Percentiles rank a stretch among this genome's conserved stretches.
Conservation (phyloP, 2,329 filamentous ascomycete species). For the Drechslerella stenobrocha region DNA sequence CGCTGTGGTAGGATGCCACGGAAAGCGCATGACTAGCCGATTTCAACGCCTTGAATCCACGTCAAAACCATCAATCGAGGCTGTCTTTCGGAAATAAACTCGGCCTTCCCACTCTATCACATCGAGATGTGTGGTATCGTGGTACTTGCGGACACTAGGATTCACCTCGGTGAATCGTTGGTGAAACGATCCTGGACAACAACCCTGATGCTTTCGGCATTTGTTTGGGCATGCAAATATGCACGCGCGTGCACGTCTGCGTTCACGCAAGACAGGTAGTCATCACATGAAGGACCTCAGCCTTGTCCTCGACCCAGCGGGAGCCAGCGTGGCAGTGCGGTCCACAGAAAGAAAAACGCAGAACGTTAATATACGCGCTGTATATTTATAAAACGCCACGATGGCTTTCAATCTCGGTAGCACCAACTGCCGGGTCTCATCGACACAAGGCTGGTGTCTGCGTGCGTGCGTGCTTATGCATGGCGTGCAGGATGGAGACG, state of each 20-base stretch:
- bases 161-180: slow-evolving; percentile 3
- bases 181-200: not conserved
- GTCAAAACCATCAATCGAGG: not conserved
- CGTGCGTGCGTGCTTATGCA: not conserved
- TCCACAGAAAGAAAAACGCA: not conserved
- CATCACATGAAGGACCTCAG: too few relatives aligned
- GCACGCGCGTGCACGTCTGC: too few relatives aligned
- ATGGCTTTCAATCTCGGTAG: not conserved
- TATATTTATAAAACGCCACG: not conserved
- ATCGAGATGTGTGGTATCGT: not conserved
- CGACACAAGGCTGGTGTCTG: not conserved
- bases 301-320: not conserved
- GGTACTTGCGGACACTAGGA: not conserved
- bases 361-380: not conserved
- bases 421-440: not conserved
- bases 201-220: not conserved
- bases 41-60: not conserved
- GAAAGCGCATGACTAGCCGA: not conserved
- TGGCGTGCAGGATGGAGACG: too few relatives aligned
- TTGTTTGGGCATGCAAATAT: not conserved
- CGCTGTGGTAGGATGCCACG: not conserved
- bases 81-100: not conserved
- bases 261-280: too few relatives aligned
- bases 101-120: not conserved
- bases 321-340: slow-evolving; percentile 5